Evolutionary conservation across 1,139 yeast genomes (phyloP), one percentile per base, ranked within the genome.

Genomic region (Blastobotrys niveus): DNA sequence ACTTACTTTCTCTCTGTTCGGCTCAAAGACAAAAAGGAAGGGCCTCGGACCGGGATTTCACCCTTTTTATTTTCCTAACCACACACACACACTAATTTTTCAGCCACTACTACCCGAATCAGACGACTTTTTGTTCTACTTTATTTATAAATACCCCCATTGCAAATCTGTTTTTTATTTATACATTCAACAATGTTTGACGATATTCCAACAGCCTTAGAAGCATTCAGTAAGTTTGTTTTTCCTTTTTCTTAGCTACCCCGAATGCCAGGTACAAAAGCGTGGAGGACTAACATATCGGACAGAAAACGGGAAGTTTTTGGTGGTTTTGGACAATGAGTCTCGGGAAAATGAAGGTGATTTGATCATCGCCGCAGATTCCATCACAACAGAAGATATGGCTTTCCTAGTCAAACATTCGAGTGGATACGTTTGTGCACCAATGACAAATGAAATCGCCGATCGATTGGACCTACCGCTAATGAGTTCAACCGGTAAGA

Each of bases 271-370:
- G 8, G n/a, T 32, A 5, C 20, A 32, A 15, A 25, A 17, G 8
- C 14, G 25, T 18, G 27, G 25, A 15, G 5, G 39, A 26, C 36
- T 15, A 29, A 41, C 8, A 8, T 17, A n/a, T 10, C 6, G 12
- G 31, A 12, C 34, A 69, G 75, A 79, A 59, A 76, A 81, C 48
- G 97, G 97, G 44, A 91, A 88, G 65, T 89, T 91, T 59, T 72
- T 93, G 43, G 77, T 93, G 44, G 98, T 93, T 24, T 84, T 93
- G 83, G 98, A 93, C 64, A 96, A 91, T 61, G 97, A 87, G 63
- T 76, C 76, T 59, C 81, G 98, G 58, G 99, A 93, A 66, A 93
- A 93, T 63, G 99, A 93, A 70, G 98, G 98, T 41, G 99, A 93
- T 63, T 73, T 93, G 61, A 88, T 93, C 57, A 81, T 86, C 46